These are phyloP conservation scores for Aspergillus funiculosus DNA, from an alignment of 495 filamentous ascomycete species.

Conservation along the genomic window DNA sequence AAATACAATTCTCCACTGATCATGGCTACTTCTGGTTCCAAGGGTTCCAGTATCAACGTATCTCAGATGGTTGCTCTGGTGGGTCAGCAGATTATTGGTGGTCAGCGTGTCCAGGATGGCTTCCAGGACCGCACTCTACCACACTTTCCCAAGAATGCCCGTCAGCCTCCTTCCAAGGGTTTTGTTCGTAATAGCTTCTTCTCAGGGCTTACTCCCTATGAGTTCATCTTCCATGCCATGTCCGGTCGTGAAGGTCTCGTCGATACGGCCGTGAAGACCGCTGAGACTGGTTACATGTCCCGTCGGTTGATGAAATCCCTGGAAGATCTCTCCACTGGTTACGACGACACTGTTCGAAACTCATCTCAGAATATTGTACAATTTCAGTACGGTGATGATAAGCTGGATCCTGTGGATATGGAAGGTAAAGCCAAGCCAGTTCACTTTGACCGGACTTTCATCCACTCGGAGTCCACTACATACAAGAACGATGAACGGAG, in stretches of 20 bases:
- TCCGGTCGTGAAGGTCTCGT: constrained; percentile 97
- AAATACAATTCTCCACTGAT: constrained; percentile 88
- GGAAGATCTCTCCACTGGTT: constrained; percentile 85
- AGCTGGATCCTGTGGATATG: constrained; percentile 94
- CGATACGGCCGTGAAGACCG: constrained; percentile 99
- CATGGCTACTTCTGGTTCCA: constrained; percentile 96
- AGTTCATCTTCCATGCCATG: constrained; percentile 98
- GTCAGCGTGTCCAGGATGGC: constrained; percentile 87
- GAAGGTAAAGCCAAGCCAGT: constrained; percentile 91
- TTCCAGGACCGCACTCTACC: constrained; percentile 94
- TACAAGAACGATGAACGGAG: constrained; percentile 69
- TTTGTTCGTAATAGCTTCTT: constrained; percentile 98
- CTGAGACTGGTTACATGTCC: constrained; percentile 99
- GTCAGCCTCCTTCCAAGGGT: constrained; percentile 87
- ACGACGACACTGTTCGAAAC: constrained; percentile 91
- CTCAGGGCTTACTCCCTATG: constrained; percentile 78
- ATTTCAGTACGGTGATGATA: constrained; percentile 95
- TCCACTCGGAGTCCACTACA: constrained; percentile 70
- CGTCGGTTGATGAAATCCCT: constrained; percentile 95
- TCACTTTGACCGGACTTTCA: constrained; percentile 87
- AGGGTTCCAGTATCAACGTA: constrained; percentile 95
- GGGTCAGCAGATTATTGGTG: constrained; percentile 94
- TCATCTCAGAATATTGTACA: constrained; percentile 81
- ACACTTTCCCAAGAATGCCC: constrained; percentile 89
- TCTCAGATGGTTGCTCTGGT: constrained; percentile 98